A percentile compares a stretch with the other conserved stretches of the same genome.
These are phyloP conservation scores for Dipteronia sinensis DNA, from an alignment of 345 rosid species.

Conservation along the genomic window DNA sequence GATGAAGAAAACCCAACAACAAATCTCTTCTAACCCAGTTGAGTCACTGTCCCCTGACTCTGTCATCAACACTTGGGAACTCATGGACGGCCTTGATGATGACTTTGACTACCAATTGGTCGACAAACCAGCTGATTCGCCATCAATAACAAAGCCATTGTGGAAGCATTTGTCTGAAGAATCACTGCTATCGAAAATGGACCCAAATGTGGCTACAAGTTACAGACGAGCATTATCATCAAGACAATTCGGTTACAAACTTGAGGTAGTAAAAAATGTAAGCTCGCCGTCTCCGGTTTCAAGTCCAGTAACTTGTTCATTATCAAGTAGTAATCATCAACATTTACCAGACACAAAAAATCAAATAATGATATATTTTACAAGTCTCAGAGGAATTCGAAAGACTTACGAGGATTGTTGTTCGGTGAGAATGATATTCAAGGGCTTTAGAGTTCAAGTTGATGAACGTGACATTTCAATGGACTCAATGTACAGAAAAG, in stretches of 20 bases:
- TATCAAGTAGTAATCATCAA: constrained; percentile 16
- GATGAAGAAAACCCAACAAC: constrained; percentile 14
- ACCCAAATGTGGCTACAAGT: constrained; percentile 61
- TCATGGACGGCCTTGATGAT: constrained; percentile 91
- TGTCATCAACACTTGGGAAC: constrained; percentile 94
- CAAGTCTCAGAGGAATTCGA: constrained; percentile 78
- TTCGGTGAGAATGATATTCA: constrained; percentile 61
- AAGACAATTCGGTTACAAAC: constrained; percentile 42
- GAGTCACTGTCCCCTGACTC: constrained; percentile 66
- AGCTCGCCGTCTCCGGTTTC: constrained; percentile 37
- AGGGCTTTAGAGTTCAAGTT: constrained; percentile 58
- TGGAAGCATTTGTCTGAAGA: constrained; percentile 84
- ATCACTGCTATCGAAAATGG: constrained; percentile 61
- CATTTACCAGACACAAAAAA: constrained; percentile 31
- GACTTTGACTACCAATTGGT: constrained; percentile 43
- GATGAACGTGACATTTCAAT: constrained; percentile 88
- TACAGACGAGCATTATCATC: constrained; percentile 72
- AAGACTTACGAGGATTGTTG: constrained; percentile 89
- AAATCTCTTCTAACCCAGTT: constrained; percentile 15
- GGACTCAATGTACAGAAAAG: constrained; percentile 75
- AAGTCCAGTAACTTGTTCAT: constrained; percentile 27
- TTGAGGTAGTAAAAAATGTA: constrained; percentile 10
- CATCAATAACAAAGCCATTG: constrained; percentile 46
- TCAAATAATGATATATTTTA: constrained; percentile 64
- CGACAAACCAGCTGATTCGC: constrained; percentile 10